Conservation (phyloP, 116 monocot genomes). For the Zostera marina region DNA sequence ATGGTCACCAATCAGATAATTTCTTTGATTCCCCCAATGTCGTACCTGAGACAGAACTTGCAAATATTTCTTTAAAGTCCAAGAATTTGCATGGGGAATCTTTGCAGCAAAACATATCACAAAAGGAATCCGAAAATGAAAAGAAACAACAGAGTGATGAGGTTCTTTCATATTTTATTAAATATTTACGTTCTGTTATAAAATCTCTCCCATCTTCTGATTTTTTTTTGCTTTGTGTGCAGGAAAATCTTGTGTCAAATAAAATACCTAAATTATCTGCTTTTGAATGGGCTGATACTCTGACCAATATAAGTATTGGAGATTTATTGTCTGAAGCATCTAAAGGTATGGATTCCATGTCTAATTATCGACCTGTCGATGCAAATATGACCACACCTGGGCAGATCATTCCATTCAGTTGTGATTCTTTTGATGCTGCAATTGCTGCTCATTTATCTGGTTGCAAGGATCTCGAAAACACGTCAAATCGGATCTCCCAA, state of each 20-base stretch:
- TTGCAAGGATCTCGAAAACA: constrained; percentile 10
- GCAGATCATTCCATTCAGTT: constrained; percentile 27
- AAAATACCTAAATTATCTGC: constrained; percentile 18
- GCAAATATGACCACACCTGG: constrained; percentile 9
- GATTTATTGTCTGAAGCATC: constrained; percentile 81
- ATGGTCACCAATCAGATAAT: neutral
- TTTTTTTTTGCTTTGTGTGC: constrained; percentile 1
- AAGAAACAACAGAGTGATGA: constrained; percentile 12
- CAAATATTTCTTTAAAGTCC: neutral
- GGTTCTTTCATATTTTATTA: constrained; percentile 9
- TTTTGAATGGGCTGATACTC: constrained; percentile 82
- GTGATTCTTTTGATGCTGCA: constrained; percentile 88
- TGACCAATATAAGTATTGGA: constrained; percentile 83
- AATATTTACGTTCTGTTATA: neutral
- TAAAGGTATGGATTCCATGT: constrained; percentile 18
- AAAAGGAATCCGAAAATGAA: constrained; percentile 10
- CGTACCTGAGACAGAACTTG: neutral
- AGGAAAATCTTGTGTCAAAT: constrained; percentile 14
- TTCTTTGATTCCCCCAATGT: neutral
- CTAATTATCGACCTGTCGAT: constrained; percentile 12
- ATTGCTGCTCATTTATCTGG: constrained; percentile 56
- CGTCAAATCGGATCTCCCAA: constrained; percentile 12
- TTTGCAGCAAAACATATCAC: constrained; percentile 1
- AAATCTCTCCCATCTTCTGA: neutral
- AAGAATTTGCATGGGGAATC: neutral